Base-by-base conservation (phyloP, 108 stramenopile genomes). In the Nitzschia putrida region DNA sequence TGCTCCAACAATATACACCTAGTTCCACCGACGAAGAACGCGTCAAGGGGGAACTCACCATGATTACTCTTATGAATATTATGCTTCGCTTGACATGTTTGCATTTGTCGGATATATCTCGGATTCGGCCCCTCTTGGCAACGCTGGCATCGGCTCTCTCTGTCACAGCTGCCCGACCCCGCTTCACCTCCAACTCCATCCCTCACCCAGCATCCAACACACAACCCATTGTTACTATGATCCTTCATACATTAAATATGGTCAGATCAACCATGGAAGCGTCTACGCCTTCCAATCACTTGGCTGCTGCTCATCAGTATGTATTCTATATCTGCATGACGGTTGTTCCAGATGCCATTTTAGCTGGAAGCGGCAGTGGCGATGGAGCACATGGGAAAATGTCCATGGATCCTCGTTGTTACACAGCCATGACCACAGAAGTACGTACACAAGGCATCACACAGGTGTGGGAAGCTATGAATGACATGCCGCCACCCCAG, bases 381-480 rank as follows among this genome's bases (percentile, higher is more conserved):
- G 87, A 87, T 14, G 85, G 83, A 14, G 87, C 88, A 0, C 71
- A 77, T 49, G 73, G 80, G 0, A 71, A 79, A 47, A 73, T 89
- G 10, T 90, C 89, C 0, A 74, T 91, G 57, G 93, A 91, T 80
- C 87, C 87, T 8, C 66, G 79, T 56, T 94, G 83, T 55, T 66
- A 89, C 24, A 51, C 74, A 24, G 90, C 90, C 16, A 83, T 88
- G 3, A 80, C 76, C 7, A 57, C 59, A 38, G 93, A 94, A 66
- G 74, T 93, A 8, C 65, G 86, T 49, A 58, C 68, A 3, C 79
- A 79, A 16, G 92, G 88, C 23, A 77, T 90, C 38, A 57, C 67
- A 12, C 72, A 72, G 43, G 72, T 88, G 7, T 83, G 80, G 73
- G 59, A 74, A 24, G 69, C 73, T 25, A 54, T 88, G 11, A 10